Percentiles rank a stretch among this genome's conserved stretches.
phyloP scores from a whole-genome alignment of 2,329 filamentous ascomycete species.

The Diaporthe batatas region DNA sequence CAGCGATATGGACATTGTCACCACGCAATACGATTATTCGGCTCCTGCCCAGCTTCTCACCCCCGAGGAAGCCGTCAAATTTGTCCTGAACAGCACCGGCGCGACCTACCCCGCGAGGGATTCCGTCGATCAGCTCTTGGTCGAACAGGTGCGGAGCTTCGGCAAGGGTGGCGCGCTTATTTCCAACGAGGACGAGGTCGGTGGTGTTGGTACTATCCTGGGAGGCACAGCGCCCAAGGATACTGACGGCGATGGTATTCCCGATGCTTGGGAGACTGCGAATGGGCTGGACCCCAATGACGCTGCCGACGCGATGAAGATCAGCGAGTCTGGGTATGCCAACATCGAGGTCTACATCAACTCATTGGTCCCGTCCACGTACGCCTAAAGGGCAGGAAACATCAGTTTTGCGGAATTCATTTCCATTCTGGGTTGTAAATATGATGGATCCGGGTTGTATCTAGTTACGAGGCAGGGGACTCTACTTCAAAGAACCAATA shows the following conservation, averaged over 20 bases:
- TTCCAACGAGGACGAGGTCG: constrained; percentile 59
- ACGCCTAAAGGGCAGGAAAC: neutral
- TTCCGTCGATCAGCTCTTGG: constrained; percentile 56
- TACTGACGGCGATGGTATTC: constrained; percentile 63
- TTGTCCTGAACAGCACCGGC: constrained; percentile 57
- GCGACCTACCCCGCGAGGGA: constrained; percentile 59
- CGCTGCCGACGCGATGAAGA: constrained; percentile 56
- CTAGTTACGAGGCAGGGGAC: neutral
- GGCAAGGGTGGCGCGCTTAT: constrained; percentile 60
- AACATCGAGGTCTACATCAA: constrained; percentile 66
- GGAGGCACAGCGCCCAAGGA: constrained; percentile 56
- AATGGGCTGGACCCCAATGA: constrained; percentile 57
- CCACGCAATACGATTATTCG: constrained; percentile 58
- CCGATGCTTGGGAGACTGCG: constrained; percentile 60
- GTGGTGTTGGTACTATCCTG: constrained; percentile 55
- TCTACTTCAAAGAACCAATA: neutral
- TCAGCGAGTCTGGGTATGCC: constrained; percentile 57
- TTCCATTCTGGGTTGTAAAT: constrained; percentile 12
- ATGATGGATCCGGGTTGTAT: neutral
- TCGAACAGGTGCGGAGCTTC: constrained; percentile 59
- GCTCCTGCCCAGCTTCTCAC: constrained; percentile 55
- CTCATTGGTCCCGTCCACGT: constrained; percentile 54
- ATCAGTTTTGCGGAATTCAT: neutral
- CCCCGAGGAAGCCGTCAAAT: constrained; percentile 55
- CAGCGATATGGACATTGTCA: constrained; percentile 59